Conservation (phyloP, 176 grass and related monocot genomes). For the Musa troglodytarum region DNA sequence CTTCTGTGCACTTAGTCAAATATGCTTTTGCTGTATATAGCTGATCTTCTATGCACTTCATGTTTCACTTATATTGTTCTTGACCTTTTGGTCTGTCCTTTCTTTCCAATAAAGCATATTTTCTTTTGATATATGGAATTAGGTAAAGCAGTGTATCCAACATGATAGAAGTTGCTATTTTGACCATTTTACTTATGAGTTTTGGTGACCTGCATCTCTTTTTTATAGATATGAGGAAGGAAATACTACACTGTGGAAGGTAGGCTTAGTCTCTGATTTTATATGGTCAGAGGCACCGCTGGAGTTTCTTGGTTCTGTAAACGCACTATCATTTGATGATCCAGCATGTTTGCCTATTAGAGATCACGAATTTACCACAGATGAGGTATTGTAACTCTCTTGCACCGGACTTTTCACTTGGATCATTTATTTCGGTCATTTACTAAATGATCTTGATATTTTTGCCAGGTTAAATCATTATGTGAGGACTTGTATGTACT, state of each 20-base stretch:
- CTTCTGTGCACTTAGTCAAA: too few relatives aligned
- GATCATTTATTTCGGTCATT: conserved; percentile 10
- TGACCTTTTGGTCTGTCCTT: too few relatives aligned
- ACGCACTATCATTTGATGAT: conserved; percentile 74
- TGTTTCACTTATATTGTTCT: too few relatives aligned
- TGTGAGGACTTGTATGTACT: conserved; percentile 82
- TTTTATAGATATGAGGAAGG: conserved; percentile 79
- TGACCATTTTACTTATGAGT: background rate
- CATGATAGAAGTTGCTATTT: conserved; percentile 1
- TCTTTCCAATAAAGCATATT: background rate
- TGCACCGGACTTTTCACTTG: background rate
- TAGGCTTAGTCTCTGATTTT: conserved; percentile 69
- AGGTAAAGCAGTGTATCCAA: background rate
- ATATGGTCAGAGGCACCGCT: conserved; percentile 77
- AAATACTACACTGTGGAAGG: conserved; percentile 63
- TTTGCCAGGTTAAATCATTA: conserved; percentile 50
- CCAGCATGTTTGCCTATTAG: conserved; percentile 59
- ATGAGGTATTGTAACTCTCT: conserved; percentile 45
- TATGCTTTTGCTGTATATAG: too few relatives aligned
- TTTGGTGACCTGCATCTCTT: conserved; percentile 2
- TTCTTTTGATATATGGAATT: background rate
- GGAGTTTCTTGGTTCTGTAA: conserved; percentile 80
- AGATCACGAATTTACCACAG: conserved; percentile 82
- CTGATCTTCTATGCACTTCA: too few relatives aligned
- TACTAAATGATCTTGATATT: conserved; percentile 6